A percentile compares a stretch with the other conserved stretches of the same genome.
phyloP scores from a whole-genome alignment of 1,284 basidiomycete genomes.

The Cutaneotrichosporon arboriforme region DNA sequence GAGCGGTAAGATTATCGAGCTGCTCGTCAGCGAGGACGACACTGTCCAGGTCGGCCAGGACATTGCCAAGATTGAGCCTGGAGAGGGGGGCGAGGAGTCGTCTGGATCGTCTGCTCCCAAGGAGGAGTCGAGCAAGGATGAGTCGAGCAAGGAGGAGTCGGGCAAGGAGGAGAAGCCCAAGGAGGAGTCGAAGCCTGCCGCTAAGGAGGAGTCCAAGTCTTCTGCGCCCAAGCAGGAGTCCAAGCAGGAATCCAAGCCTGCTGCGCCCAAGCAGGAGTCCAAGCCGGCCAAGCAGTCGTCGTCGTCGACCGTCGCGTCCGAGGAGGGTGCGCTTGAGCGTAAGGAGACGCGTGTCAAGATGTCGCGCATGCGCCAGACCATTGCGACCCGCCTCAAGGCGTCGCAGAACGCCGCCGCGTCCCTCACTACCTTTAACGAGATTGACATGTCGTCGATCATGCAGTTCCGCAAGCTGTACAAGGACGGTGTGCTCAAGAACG shows the following conservation, averaged over 20 bases:
- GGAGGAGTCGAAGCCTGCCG: constrained; percentile 49
- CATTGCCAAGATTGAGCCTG: constrained; percentile 83
- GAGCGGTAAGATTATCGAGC: constrained; percentile 80
- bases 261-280: constrained; percentile 30
- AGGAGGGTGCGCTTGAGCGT: constrained; percentile 58
- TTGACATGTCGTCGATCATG: constrained; percentile 96
- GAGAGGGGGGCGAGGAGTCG: constrained; percentile 52
- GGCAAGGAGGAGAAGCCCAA: constrained; percentile 49
- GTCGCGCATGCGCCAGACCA: constrained; percentile 94
- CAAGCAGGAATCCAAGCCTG: constrained; percentile 16
- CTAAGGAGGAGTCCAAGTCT: constrained; percentile 38
- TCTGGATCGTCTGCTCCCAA: constrained; percentile 39
- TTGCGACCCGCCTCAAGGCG: constrained; percentile 95
- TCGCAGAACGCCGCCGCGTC: constrained; percentile 97
- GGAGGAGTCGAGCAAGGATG: constrained; percentile 48
- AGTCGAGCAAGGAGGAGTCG: neutral
- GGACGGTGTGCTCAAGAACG: constrained; percentile 83
- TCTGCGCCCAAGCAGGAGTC: constrained; percentile 6
- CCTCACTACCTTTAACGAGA: constrained; percentile 98
- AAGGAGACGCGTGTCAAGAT: constrained; percentile 92
- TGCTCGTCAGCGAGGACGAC: constrained; percentile 85
- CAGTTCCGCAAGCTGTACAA: constrained; percentile 94
- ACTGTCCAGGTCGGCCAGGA: constrained; percentile 94
- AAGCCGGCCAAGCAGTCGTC: too few species aligned
- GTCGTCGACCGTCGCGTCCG: constrained; percentile 52